Base-by-base conservation (phyloP, 2,329 filamentous ascomycete genomes). In the Trichoderma asperellum region DNA sequence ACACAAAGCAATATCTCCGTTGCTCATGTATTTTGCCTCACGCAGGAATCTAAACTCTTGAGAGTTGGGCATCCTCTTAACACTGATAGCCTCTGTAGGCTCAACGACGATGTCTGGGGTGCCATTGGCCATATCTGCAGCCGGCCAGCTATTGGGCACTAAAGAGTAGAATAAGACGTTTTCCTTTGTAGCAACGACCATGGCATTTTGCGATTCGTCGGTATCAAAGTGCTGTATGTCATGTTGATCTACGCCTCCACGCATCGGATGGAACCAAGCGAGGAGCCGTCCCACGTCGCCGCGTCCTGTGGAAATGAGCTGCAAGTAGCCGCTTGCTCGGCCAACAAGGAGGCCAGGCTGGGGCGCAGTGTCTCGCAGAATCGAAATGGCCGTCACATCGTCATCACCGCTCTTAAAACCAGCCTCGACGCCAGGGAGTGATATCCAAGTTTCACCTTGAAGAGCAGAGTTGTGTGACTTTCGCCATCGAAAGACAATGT, bases 31-130 rank as follows among this genome's bases (percentile, higher is more conserved):
- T 18, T 35, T 57, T 10, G 55, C 55, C 29, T 57, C 55, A 21
- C 55, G 55, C 18, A 57, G 6, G n/a, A 57, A 37, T 57, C 29
- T 57, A 57, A 57, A 57, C 5, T 57, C 55, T 37, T 57, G 55
- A 57, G 32, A 57, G 55, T 14, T 37, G n/a, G 55, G 55, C 55
- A 57, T 24, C 24, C 16, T 57, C 32, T n/a, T 21, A n/a, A 57
- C n/a, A n/a, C 32, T 35, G 16, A 57, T 37, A 32, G 55, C 55
- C 11, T 57, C 55, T 24, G 55, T 37, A 35, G 55, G 55, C 55
- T 35, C 18, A 57, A 37, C 32, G 32, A 57, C 55, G 8, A 57
- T 16, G 14, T 57, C 55, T 12, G 32, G 29, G 11, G 32, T 35
- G 8, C 55, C 55, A 35, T 57, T 57, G 7, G 55, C n/a, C n/a